Evolutionary conservation across 2,329 filamentous ascomycete species (phyloP).

Genomic region (Fusarium camptoceras): DNA sequence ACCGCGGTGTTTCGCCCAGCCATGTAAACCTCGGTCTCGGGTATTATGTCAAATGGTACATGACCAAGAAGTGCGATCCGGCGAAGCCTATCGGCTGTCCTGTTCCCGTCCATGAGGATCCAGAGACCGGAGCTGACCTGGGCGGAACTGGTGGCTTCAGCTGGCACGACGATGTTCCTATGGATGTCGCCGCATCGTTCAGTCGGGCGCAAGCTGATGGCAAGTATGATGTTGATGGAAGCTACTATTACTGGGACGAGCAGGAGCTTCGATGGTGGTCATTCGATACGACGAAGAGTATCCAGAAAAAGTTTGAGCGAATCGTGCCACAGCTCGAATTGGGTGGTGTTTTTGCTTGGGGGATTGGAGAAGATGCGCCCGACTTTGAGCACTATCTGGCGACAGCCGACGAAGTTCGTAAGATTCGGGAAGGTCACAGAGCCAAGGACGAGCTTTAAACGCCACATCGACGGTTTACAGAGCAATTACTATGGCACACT

Average conservation of each 20-base stretch:
- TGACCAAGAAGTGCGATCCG: constrained; percentile 59
- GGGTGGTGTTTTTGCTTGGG: constrained; percentile 82
- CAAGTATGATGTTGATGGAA: constrained; percentile 68
- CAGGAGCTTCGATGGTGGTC: constrained; percentile 75
- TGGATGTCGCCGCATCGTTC: constrained; percentile 68
- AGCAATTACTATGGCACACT: constrained; percentile 13
- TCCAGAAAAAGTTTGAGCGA: constrained; percentile 70
- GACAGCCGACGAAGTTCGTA: constrained; percentile 45
- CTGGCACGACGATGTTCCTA: constrained; percentile 67
- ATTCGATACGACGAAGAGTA: constrained; percentile 73
- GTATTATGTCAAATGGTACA: constrained; percentile 76
- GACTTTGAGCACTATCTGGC: constrained; percentile 56
- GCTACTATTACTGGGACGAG: constrained; percentile 76
- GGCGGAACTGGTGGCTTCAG: constrained; percentile 70
- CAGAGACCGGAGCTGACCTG: constrained; percentile 66
- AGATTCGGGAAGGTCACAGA: constrained; percentile 21
- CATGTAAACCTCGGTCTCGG: constrained; percentile 73
- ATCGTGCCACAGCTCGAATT: constrained; percentile 68
- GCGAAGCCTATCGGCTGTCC: constrained; percentile 63
- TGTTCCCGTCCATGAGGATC: constrained; percentile 68
- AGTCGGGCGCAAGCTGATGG: constrained; percentile 64
- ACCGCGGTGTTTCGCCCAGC: constrained; percentile 60
- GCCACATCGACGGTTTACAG: not conserved
- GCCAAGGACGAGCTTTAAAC: constrained; percentile 48
- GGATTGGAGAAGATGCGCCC: constrained; percentile 74